Evolutionary conservation across 441 rosid genomes (phyloP).

Genomic region (Dalechampia spathulata): DNA sequence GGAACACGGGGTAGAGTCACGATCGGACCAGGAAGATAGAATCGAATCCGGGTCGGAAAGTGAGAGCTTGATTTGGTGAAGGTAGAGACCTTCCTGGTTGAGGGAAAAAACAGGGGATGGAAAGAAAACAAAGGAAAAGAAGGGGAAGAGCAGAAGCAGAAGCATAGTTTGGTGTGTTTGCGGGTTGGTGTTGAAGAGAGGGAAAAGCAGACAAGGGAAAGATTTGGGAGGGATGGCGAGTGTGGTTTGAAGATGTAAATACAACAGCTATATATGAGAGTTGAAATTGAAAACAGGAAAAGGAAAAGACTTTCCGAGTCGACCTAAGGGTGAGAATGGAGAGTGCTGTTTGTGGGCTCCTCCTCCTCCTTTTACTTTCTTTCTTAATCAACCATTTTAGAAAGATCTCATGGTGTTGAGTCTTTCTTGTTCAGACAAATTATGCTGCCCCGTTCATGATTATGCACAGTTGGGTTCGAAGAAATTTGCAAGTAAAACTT

Average conservation of each 20-base stretch:
- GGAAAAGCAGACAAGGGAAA: too few species aligned
- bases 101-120: constrained; percentile 25
- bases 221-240: background rate
- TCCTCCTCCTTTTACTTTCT: too few species aligned
- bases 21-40: constrained; percentile 67
- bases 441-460: too few species aligned
- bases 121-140: background rate
- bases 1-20: constrained; percentile 51
- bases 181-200: too few species aligned
- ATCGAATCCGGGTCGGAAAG: constrained; percentile 55
- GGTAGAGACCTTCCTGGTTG: constrained; percentile 74
- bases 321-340: too few species aligned
- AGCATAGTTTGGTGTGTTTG: constrained; percentile 5
- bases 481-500: too few species aligned
- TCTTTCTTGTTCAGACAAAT: too few species aligned
- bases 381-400: too few species aligned
- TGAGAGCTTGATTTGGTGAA: constrained; percentile 42
- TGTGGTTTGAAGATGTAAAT: background rate
- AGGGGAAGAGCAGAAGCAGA: constrained; percentile 18
- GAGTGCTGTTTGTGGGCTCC: too few species aligned
- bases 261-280: background rate
- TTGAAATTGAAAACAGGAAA: background rate
- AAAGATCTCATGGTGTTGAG: too few species aligned
- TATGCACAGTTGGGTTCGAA: too few species aligned
- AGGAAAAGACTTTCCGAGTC: too few species aligned